phyloP scores from a whole-genome alignment of 768 basidiomycete species.

The Xerocomus spinulosus region DNA sequence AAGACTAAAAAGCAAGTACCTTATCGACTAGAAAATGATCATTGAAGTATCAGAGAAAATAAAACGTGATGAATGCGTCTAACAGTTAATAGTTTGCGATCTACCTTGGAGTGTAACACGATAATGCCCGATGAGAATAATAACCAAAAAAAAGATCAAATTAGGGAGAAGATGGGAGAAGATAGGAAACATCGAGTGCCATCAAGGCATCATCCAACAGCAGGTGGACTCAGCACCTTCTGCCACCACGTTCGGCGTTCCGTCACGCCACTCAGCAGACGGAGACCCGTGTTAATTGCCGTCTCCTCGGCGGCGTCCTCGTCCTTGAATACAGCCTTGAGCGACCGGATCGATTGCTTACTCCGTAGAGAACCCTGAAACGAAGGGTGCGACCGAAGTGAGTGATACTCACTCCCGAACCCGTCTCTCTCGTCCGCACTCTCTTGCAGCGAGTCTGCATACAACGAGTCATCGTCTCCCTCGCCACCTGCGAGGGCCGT shows the following conservation, averaged over 20 bases:
- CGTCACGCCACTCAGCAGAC: not conserved
- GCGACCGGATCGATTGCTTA: slow-evolving; percentile 17
- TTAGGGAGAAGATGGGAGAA: not conserved
- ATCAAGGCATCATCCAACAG: slow-evolving; percentile 4
- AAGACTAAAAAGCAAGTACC: slow-evolving; percentile 1
- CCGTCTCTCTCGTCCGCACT: slow-evolving; percentile 3
- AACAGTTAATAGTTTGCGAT: not conserved
- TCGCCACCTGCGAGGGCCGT: slow-evolving; percentile 2
- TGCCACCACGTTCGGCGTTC: slow-evolving; percentile 31
- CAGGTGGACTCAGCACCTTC: slow-evolving; percentile 25
- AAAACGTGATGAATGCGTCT: slow-evolving; percentile 1
- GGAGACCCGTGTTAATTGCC: not conserved
- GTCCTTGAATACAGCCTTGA: slow-evolving; percentile 4
- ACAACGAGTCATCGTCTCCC: slow-evolving; percentile 19
- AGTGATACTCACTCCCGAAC: slow-evolving; percentile 28
- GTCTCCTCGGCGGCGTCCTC: not conserved
- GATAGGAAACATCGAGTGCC: not conserved
- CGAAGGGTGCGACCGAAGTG: slow-evolving; percentile 24
- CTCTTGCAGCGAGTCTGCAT: slow-evolving; percentile 19
- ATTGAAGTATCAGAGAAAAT: not conserved
- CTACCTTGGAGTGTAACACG: not conserved
- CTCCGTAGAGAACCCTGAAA: slow-evolving; percentile 21
- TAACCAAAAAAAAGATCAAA: slow-evolving; percentile 2
- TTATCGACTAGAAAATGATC: not conserved
- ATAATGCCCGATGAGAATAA: not conserved